Base-by-base conservation (phyloP, 148 eudicot genomes). In the Fagopyrum tataricum region DNA sequence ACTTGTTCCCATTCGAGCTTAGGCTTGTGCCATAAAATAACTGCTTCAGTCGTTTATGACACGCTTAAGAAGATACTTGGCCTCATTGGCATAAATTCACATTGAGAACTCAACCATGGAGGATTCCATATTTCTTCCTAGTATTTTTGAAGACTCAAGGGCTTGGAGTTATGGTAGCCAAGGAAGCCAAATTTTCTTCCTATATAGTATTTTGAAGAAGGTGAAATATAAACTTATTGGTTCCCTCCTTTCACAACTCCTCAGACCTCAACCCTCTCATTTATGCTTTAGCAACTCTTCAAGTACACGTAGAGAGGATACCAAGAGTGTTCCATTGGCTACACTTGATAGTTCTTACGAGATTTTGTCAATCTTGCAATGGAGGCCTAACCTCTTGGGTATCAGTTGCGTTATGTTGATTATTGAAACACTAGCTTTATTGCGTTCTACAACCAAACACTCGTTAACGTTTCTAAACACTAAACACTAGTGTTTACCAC, bases 111-210 rank as follows among this genome's bases (percentile, higher is more conserved):
- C 66, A 59, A 6, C 11, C 39, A 11, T 11, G 66, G 66, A 47
- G 20, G 67, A 86, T 87, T 84, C 71, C 56, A 10, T 46, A 15
- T 4, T 23, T 44, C 15, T 71, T 47, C 2, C 55, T 2, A 6
- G 14, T 75, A 4, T 87, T 83, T 86, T 83, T 95, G 85, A 79
- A 81, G 66, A 81, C 61, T 10, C 84, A 78, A 0, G 96, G 92
- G 21, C 69, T 90, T 43, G 84, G 85, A 67, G 81, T 86, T 13
- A 73, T 78, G 43, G 76, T 76, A 11, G 76, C 85, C 49, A 81
- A 80, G 47, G 78, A 88, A 23, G 78, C 75, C 31, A 79, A 78
- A 24, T 81, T 83, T 37, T n/a, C 82, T 95, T 48, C 74, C 82
- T 44, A 23, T n/a, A n/a, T n/a, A n/a, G 67, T 40, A 26, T 59